Evolutionary conservation across 257 asterid genomes (phyloP).

Genomic region (Solanum lignicaule): DNA sequence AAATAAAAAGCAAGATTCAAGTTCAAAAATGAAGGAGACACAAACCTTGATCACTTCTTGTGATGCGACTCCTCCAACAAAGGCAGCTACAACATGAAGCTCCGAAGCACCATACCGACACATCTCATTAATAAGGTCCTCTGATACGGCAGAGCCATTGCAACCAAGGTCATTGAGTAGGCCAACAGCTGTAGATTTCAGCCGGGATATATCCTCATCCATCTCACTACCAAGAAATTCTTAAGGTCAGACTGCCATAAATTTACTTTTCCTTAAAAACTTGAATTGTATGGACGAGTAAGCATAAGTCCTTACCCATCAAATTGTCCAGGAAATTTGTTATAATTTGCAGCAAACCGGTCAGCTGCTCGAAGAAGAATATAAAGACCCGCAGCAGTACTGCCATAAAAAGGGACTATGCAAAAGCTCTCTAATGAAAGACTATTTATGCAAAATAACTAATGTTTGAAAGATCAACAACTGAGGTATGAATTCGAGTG

Average conservation of each 20-base stretch:
- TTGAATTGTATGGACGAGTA: background rate
- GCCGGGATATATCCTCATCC: constrained; percentile 93
- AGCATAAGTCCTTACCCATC: constrained; percentile 53
- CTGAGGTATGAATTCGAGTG: background rate
- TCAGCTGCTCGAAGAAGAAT: constrained; percentile 90
- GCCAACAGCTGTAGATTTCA: constrained; percentile 72
- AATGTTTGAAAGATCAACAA: constrained; percentile 1
- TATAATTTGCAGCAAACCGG: constrained; percentile 78
- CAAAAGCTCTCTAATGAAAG: constrained; percentile 3
- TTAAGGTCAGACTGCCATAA: constrained; percentile 1
- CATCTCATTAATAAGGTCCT: constrained; percentile 88
- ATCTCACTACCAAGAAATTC: constrained; percentile 44
- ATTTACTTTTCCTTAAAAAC: background rate
- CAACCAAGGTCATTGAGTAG: constrained; percentile 72
- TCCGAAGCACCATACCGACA: constrained; percentile 96
- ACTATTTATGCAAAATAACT: constrained; percentile 1
- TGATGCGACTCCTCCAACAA: constrained; percentile 87
- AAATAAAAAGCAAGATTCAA: background rate
- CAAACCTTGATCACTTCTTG: constrained; percentile 93
- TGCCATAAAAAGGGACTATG: constrained; percentile 22
- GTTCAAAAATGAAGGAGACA: background rate
- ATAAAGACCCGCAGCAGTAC: constrained; percentile 77
- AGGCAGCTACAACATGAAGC: constrained; percentile 91
- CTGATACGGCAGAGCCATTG: constrained; percentile 66
- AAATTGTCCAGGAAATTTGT: constrained; percentile 81